Evolutionary conservation across 495 filamentous ascomycete genomes (phyloP).

Genomic region (Penicillium odoratum): DNA sequence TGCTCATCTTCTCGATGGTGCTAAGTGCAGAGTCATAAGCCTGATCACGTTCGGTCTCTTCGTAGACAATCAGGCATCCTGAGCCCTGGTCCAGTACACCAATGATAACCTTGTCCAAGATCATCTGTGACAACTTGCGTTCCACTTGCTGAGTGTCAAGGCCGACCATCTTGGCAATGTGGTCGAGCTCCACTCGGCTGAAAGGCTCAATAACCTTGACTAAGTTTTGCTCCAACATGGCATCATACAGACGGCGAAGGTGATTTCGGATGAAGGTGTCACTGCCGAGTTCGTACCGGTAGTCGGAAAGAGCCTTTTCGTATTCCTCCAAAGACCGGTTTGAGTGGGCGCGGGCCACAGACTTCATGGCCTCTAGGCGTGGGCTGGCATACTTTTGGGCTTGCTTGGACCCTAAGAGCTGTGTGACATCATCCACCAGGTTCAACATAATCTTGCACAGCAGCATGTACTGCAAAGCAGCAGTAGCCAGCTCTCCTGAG

Average conservation of each 20-base stretch:
- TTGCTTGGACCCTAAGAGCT: conserved; percentile 89
- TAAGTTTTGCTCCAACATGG: conserved; percentile 97
- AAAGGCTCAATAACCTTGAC: conserved; percentile 99
- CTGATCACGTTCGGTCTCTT: conserved; percentile 90
- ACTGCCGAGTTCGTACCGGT: conserved; percentile 85
- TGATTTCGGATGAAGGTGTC: conserved; percentile 96
- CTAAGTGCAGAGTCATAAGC: conserved; percentile 91
- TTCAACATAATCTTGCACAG: conserved; percentile 99
- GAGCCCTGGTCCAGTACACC: conserved; percentile 97
- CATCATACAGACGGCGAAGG: conserved; percentile 90
- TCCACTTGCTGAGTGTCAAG: conserved; percentile 96
- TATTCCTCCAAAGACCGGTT: conserved; percentile 96
- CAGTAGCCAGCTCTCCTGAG: conserved; percentile 77
- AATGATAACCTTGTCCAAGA: conserved; percentile 96
- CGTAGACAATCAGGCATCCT: conserved; percentile 93
- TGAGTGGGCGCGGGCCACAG: conserved; percentile 89
- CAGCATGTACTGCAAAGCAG: conserved; percentile 97
- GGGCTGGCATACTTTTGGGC: conserved; percentile 92
- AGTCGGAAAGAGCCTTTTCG: conserved; percentile 84
- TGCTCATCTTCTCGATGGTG: conserved; percentile 95
- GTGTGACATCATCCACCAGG: conserved; percentile 90
- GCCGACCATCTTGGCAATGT: conserved; percentile 96
- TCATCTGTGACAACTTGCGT: conserved; percentile 98
- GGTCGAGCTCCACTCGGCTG: conserved; percentile 91
- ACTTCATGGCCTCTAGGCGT: conserved; percentile 97